Percentiles rank a stretch among this genome's conserved stretches.
Evolutionary conservation across 2,329 filamentous ascomycete species (phyloP).

Genomic region (Exophiala aquamarina): DNA sequence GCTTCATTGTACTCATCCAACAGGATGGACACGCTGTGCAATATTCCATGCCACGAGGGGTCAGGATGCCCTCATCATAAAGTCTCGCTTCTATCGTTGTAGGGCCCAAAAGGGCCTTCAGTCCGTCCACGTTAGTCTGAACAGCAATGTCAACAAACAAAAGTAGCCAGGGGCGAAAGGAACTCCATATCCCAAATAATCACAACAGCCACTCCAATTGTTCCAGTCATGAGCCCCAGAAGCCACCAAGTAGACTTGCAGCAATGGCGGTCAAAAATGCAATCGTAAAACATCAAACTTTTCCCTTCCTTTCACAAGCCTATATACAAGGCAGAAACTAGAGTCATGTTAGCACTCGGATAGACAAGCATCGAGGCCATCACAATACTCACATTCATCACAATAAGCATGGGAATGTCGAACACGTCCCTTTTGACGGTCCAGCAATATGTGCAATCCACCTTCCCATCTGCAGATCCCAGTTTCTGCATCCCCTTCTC

Average conservation of each 20-base stretch:
- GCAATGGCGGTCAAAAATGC: no score
- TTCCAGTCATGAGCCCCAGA: no score
- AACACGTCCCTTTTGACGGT: constrained; percentile 95
- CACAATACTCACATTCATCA: constrained; percentile 54
- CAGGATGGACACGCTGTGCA: background rate
- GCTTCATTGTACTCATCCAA: background rate
- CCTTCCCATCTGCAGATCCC: constrained; percentile 79
- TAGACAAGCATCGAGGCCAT: background rate
- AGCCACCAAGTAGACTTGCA: no score
- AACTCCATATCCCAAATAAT: no score
- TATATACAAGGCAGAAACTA: constrained; percentile 34
- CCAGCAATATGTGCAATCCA: constrained; percentile 96
- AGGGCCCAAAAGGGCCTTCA: background rate
- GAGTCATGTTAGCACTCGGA: constrained; percentile 2
- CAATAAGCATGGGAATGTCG: constrained; percentile 97
- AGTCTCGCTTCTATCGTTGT: no score
- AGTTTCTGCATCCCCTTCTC: constrained; percentile 74
- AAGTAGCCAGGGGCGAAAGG: no score
- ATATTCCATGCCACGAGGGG: background rate
- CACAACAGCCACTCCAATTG: no score
- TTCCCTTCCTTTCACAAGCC: constrained; percentile 4
- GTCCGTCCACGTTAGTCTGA: no score
- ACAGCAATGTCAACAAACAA: no score
- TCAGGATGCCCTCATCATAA: no score
- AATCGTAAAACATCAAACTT: background rate